Evolutionary conservation across 2,329 filamentous ascomycete genomes (phyloP).

Genomic region (Stagonosporopsis tanaceti): DNA sequence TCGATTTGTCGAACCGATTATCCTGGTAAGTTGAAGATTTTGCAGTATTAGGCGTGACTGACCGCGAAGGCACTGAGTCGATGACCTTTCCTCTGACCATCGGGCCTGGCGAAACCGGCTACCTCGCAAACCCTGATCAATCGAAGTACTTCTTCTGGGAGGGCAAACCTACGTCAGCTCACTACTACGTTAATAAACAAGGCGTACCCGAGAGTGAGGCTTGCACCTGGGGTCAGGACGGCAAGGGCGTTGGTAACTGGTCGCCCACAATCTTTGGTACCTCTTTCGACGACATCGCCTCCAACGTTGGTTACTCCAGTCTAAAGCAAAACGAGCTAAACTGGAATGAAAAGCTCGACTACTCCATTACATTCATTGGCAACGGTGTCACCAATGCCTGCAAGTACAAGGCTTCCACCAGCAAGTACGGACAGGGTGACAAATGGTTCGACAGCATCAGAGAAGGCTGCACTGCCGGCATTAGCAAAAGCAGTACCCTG

Average conservation of each 20-base stretch:
- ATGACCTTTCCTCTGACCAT: slow-evolving; percentile 82
- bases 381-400: slow-evolving; percentile 61
- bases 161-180: slow-evolving; percentile 78
- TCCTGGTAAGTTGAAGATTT: slow-evolving; percentile 68
- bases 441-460: slow-evolving; percentile 55
- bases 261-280: slow-evolving; percentile 87
- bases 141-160: slow-evolving; percentile 80
- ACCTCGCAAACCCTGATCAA: slow-evolving; percentile 79
- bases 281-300: slow-evolving; percentile 63
- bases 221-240: slow-evolving; percentile 78
- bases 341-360: slow-evolving; percentile 72
- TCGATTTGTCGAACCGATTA: slow-evolving; percentile 95
- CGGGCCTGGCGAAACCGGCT: slow-evolving; percentile 64
- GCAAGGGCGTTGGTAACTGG: slow-evolving; percentile 75
- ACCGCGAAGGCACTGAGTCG: slow-evolving; percentile 69
- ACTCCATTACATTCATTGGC: slow-evolving; percentile 78
- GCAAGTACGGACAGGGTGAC: slow-evolving; percentile 64
- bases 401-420: slow-evolving; percentile 71
- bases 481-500: slow-evolving; percentile 33
- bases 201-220: slow-evolving; percentile 71
- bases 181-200: slow-evolving; percentile 95
- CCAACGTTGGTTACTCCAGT: slow-evolving; percentile 74
- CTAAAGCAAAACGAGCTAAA: slow-evolving; percentile 87
- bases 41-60: neutral
- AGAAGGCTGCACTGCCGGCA: slow-evolving; percentile 71